Evolutionary conservation across 2,329 filamentous ascomycete species (phyloP).

Genomic region (Hypomyces rosellus): DNA sequence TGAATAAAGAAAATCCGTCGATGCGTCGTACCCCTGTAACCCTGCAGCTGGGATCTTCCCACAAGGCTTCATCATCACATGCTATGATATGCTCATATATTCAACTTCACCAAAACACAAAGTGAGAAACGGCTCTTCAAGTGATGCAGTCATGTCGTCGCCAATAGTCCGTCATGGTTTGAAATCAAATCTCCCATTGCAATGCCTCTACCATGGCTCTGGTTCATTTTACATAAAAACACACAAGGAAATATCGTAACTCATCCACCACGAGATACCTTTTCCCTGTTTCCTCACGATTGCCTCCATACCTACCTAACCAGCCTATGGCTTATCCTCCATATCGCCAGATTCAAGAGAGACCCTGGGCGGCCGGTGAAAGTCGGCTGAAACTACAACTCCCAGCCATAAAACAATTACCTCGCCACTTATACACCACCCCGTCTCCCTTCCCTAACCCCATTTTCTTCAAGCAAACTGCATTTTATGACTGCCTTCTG

Average conservation of each 20-base stretch:
- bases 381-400: background rate
- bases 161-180: too few relatives aligned
- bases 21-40: too few relatives aligned
- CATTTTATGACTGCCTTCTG: conserved; percentile 13
- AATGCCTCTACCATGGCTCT: background rate
- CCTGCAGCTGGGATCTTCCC: too few relatives aligned
- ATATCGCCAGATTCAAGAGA: background rate
- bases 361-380: background rate
- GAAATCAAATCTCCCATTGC: background rate
- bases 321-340: background rate
- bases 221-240: background rate
- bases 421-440: background rate
- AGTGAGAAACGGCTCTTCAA: too few relatives aligned
- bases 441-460: background rate
- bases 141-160: too few relatives aligned
- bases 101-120: too few relatives aligned
- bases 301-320: background rate
- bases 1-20: too few relatives aligned
- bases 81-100: too few relatives aligned
- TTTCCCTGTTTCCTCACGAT: background rate
- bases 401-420: background rate
- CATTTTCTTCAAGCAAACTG: background rate
- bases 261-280: background rate
- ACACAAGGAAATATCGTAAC: background rate
- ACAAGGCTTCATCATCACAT: too few relatives aligned